Base-by-base conservation (phyloP, 148 eudicot genomes). In the Amaranthus hypochondriacus region DNA sequence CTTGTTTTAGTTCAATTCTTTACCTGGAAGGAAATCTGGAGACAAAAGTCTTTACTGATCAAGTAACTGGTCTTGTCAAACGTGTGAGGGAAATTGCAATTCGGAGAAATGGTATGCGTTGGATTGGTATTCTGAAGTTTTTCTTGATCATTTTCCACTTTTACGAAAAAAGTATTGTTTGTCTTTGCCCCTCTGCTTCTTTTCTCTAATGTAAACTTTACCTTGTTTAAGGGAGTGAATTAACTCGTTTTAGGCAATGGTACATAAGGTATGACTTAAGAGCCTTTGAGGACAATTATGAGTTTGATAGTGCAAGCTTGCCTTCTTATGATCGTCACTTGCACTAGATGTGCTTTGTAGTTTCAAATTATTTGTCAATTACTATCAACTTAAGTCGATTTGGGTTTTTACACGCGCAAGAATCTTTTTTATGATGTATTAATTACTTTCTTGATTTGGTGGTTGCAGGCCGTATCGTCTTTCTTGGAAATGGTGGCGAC, bases 21-120 rank as follows among this genome's bases (percentile, higher is more conserved):
- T 93, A 93, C 76, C 64, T 93, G 83, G 98, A 93, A 79, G 98
- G 98, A 39, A 91, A 91, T 84, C 63, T 93, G 72, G 98, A 93
- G 86, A 83, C 91, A 2, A 89, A 91, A 68, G 73, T 93, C 44
- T 93, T 88, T 77, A 84, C 76, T 48, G 98, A 93, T 81, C 94
- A 90, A 11, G 51, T 84, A 12, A 85, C 89, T 62, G 98, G 98
- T 73, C 87, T 93, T 48, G 88, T 91, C 8, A 86, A 94, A 47
- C 92, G 97, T 51, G 75, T 93, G 48, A 87, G 98, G 83, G 97
- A 93, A 87, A 75, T 93, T 73, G 97, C 97, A 6, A 43, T 93
- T 21, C 88, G 97, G 11, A 59, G 85, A 78, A 84, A 91, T 78
- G 97, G 94, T 89, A 77, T 44, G 68, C 54, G 3, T 9, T 51